Conservation (phyloP, 495 filamentous ascomycete species). For the Neurospora africana region DNA sequence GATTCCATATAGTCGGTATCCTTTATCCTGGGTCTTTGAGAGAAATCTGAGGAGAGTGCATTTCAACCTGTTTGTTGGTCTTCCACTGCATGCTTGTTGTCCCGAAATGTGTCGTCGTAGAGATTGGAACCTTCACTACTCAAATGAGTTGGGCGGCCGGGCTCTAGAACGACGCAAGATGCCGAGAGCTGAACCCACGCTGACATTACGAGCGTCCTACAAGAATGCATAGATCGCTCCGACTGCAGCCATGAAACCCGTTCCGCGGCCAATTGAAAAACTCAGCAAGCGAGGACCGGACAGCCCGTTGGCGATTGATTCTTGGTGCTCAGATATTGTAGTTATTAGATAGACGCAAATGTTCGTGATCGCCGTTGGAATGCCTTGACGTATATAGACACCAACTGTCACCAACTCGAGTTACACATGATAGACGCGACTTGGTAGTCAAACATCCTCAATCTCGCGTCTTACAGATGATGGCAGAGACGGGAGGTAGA, state of each 20-base stretch:
- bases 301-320: background rate
- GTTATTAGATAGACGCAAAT: background rate
- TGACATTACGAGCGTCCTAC: constrained; percentile 1
- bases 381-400: background rate
- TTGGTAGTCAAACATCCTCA: background rate
- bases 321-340: background rate
- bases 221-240: constrained; percentile 2
- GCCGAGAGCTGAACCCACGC: constrained; percentile 5
- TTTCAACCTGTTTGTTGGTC: background rate
- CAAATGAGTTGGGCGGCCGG: background rate
- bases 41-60: background rate
- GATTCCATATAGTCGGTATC: background rate
- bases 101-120: background rate
- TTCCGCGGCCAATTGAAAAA: constrained; percentile 1
- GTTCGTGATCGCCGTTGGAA: background rate
- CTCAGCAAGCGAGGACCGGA: constrained; percentile 1
- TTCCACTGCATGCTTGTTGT: background rate
- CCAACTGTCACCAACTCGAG: background rate
- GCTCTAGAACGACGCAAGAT: background rate
- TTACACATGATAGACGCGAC: background rate
- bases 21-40: background rate
- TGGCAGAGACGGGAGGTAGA: background rate
- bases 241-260: background rate
- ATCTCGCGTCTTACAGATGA: background rate
- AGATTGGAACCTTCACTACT: background rate